These are phyloP conservation scores for Cladosporium velox DNA, from an alignment of 2,329 filamentous ascomycete genomes.

Conservation along the genomic window DNA sequence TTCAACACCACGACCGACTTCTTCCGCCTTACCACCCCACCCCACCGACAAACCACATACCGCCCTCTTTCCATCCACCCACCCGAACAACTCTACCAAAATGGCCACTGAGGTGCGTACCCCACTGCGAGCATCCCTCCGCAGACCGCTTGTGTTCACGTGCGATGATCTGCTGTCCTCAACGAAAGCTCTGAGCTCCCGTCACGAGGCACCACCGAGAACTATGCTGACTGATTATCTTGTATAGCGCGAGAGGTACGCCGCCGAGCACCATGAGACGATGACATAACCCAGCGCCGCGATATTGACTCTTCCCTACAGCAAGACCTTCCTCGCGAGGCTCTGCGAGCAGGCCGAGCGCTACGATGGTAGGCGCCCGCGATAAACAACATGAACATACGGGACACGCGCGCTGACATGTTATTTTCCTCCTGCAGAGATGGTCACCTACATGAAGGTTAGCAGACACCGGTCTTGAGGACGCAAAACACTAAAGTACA, in stretches of 20 bases:
- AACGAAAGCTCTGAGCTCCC: constrained; percentile 34
- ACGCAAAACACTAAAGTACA: neutral
- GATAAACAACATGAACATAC: neutral
- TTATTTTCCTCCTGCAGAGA: constrained; percentile 59
- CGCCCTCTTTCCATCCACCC: neutral
- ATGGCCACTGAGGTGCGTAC: constrained; percentile 66
- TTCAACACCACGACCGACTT: neutral
- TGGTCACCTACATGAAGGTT: constrained; percentile 99
- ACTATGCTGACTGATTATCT: constrained; percentile 42
- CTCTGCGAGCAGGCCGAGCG: constrained; percentile 99
- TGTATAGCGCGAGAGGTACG: constrained; percentile 53
- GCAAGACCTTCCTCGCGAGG: constrained; percentile 99
- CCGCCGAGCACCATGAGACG: constrained; percentile 23
- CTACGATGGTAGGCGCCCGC: constrained; percentile 76
- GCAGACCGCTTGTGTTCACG: constrained; percentile 25
- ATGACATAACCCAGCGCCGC: constrained; percentile 3
- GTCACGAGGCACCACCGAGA: constrained; percentile 25
- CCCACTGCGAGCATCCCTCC: constrained; percentile 39
- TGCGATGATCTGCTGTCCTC: constrained; percentile 24
- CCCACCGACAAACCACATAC: constrained; percentile 7
- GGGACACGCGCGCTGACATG: constrained; percentile 29
- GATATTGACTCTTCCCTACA: constrained; percentile 52
- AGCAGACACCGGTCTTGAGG: constrained; percentile 36
- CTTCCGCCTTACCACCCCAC: constrained; percentile 5
- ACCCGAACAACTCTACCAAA: constrained; percentile 34